Evolutionary conservation across 2,329 filamentous ascomycete species (phyloP), one percentile per base, ranked within the genome.

Genomic region (Acephala macrosclerotiorum): DNA sequence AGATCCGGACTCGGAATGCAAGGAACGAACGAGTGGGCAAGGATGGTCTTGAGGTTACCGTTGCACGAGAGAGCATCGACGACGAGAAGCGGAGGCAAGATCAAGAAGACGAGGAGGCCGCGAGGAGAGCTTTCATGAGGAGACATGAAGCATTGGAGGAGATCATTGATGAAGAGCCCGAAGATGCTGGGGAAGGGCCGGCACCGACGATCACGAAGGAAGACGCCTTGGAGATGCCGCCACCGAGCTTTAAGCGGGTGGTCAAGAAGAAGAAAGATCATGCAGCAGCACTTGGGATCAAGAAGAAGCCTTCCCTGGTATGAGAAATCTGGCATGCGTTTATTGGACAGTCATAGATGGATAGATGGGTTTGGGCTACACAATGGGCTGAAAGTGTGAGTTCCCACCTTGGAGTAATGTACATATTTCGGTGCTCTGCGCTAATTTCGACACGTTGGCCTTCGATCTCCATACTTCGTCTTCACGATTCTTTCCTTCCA

Each of bases 1-100:
- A 97, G 80, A 97, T 99, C 64, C 85, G 95, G 63, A 95, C 92
- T 60, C 83, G 95, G 70, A 99, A 99, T 80, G 96, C 96, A 8
- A 85, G 94, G 69, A 89, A 96, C 58, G 93, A 97, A 78, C 85
- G 91, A 70, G 91, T 90, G 9, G 87, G 88, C 63, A 87, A 88
- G 74, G 89, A 93, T 66, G 88, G 87, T 2, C 82, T 87, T 3
- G 87, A 90, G 64, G 86, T 87, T 22, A 82, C 84, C 3, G 82
- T 88, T 1, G 81, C 84, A 61, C 76, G 81, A 59, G 75, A 75
- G n/a, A 75, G 80, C 4, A 82, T 84, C 56, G 88, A 91, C 58
- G 83, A 87, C 56, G 88, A 90, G 74, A 82, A 84, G 68, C 84
- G 87, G 74, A 81, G 86, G 68, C 86, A 92, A 72, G 94, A 97